These are phyloP conservation scores for Stropharia rugosoannulata DNA, from an alignment of 768 basidiomycete genomes.

Conservation along the genomic window DNA sequence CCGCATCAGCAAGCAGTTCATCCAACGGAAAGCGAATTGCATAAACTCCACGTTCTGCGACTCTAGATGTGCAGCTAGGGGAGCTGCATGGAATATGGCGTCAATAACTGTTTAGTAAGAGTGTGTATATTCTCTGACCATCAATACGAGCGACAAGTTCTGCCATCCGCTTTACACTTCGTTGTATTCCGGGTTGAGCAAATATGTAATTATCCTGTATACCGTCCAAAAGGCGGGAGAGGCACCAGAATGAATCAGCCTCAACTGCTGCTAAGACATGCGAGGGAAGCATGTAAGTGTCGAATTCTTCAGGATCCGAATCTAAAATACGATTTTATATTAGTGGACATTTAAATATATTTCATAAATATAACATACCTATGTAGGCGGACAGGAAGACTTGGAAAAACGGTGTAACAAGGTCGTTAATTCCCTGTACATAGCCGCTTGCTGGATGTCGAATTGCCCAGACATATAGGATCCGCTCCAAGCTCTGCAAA, in stretches of 20 bases:
- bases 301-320: conserved; percentile 86
- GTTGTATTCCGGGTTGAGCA: conserved; percentile 94
- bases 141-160: conserved; percentile 91
- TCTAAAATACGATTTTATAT: conserved; percentile 46
- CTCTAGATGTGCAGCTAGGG: conserved; percentile 84
- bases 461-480: conserved; percentile 98
- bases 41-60: conserved; percentile 96
- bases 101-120: conserved; percentile 4
- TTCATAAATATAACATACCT: conserved; percentile 40
- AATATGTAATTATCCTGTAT: conserved; percentile 99
- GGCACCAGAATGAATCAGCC: conserved; percentile 98
- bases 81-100: conserved; percentile 46
- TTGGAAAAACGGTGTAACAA: conserved; percentile 97
- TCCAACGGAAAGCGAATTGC: conserved; percentile 99
- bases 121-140: conserved; percentile 40
- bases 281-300: conserved; percentile 72
- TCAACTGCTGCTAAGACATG: conserved; percentile 82
- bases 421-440: conserved; percentile 98
- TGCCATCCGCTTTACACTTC: conserved; percentile 91
- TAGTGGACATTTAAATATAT: background rate
- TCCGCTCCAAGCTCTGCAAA: conserved; percentile 83
- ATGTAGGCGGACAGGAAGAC: conserved; percentile 96
- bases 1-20: conserved; percentile 98
- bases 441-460: conserved; percentile 98
- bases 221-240: conserved; percentile 91